Evolutionary conservation across 768 basidiomycete species (phyloP).

Genomic region (Scleroderma citrinum): DNA sequence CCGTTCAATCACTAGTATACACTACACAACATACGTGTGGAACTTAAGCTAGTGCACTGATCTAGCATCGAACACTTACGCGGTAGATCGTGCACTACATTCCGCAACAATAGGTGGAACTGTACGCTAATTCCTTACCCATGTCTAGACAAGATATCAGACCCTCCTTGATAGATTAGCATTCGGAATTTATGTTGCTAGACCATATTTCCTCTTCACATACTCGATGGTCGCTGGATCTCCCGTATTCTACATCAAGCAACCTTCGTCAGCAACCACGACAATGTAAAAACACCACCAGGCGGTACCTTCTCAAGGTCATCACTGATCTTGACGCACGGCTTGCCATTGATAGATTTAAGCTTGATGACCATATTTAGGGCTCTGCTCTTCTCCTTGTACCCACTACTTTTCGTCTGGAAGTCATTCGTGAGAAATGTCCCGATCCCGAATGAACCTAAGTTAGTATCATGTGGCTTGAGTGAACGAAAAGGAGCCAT

Average conservation of each 20-base stretch:
- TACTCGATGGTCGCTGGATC: slow-evolving; percentile 49
- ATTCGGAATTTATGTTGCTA: neutral
- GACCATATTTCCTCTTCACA: slow-evolving; percentile 40
- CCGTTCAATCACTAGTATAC: no score
- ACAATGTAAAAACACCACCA: neutral
- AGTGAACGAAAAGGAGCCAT: neutral
- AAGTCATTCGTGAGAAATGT: slow-evolving; percentile 93
- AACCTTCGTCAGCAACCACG: neutral
- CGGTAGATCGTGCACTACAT: no score
- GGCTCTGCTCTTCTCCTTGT: slow-evolving; percentile 64
- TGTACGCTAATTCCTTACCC: no score
- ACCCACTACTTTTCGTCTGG: slow-evolving; percentile 34
- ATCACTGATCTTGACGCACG: slow-evolving; percentile 93
- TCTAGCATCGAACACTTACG: no score
- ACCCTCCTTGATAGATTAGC: no score
- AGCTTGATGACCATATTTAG: slow-evolving; percentile 97
- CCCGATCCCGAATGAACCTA: slow-evolving; percentile 90
- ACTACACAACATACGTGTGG: no score
- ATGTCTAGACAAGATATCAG: no score
- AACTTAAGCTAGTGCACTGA: no score
- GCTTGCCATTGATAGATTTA: slow-evolving; percentile 59
- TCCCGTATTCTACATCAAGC: slow-evolving; percentile 57
- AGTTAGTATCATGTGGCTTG: neutral
- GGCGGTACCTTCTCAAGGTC: slow-evolving; percentile 71
- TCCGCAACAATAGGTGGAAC: no score